Percentiles rank a stretch among this genome's conserved stretches.
Evolutionary conservation across 2,329 filamentous ascomycete genomes (phyloP).

Genomic region (Colletotrichum spinosum): DNA sequence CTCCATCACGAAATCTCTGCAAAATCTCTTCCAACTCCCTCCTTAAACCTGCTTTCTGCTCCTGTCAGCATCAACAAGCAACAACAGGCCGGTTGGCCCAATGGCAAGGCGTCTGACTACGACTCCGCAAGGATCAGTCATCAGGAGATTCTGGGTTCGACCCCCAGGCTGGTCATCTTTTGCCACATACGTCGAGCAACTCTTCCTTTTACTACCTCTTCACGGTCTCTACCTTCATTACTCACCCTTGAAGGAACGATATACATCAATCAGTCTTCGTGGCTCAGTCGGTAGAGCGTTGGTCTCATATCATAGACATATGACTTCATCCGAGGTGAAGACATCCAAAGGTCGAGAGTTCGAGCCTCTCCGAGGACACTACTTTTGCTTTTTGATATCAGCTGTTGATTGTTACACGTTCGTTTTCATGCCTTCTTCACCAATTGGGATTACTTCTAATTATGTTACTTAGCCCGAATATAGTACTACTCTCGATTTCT

Average conservation of each 20-base stretch:
- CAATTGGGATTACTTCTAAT: too few relatives aligned
- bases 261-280: neutral
- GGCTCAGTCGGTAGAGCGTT: slow-evolving; percentile 21
- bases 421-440: too few relatives aligned
- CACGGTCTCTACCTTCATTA: too few relatives aligned
- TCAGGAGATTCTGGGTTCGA: slow-evolving; percentile 38
- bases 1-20: too few relatives aligned
- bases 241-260: rapidly evolving
- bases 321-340: slow-evolving; percentile 10
- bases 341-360: slow-evolving; percentile 31
- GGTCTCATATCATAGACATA: slow-evolving; percentile 1
- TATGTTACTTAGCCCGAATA: too few relatives aligned
- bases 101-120: slow-evolving; percentile 59
- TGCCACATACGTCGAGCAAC: too few relatives aligned
- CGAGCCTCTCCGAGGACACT: slow-evolving; percentile 25
- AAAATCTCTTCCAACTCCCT: too few relatives aligned
- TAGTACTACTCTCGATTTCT: too few relatives aligned
- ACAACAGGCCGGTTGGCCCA: slow-evolving; percentile 44
- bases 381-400: neutral
- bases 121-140: slow-evolving; percentile 35
- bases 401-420: too few relatives aligned
- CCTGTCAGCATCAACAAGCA: too few relatives aligned
- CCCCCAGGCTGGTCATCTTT: slow-evolving; percentile 34
- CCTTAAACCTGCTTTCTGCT: too few relatives aligned
- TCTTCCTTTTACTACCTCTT: too few relatives aligned